These are phyloP conservation scores for Cochlearia excelsa DNA, from an alignment of 345 rosid genomes.

Conservation along the genomic window DNA sequence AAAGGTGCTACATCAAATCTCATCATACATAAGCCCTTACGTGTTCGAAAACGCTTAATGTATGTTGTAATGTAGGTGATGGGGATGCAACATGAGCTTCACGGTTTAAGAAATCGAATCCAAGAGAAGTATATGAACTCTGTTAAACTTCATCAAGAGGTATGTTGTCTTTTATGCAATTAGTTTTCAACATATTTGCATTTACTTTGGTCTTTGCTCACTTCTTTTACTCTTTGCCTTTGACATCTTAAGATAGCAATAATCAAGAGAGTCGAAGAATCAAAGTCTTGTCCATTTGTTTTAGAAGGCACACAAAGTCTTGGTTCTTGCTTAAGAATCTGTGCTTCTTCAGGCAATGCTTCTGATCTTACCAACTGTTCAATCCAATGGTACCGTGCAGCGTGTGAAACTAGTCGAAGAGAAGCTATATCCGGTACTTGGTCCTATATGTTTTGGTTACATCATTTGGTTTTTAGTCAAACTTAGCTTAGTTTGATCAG, in stretches of 20 bases:
- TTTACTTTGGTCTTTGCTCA: slow-evolving; percentile 1
- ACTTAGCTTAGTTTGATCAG: slow-evolving; percentile 15
- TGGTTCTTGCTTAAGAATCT: slow-evolving; percentile 63
- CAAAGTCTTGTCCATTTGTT: slow-evolving; percentile 51
- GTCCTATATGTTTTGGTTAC: slow-evolving; percentile 4
- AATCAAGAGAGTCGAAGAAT: slow-evolving; percentile 71
- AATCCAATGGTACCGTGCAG: slow-evolving; percentile 84
- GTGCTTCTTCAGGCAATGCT: slow-evolving; percentile 43
- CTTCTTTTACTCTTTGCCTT: slow-evolving; percentile 25
- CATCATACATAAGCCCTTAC: not conserved
- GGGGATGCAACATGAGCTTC: slow-evolving; percentile 91
- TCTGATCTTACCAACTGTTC: slow-evolving; percentile 63
- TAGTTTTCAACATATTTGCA: not conserved
- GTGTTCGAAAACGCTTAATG: not conserved
- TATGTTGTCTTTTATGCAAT: slow-evolving; percentile 21
- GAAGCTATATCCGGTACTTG: slow-evolving; percentile 71
- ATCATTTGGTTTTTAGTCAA: slow-evolving; percentile 5
- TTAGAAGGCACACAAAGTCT: slow-evolving; percentile 75
- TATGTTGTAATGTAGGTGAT: slow-evolving; percentile 52
- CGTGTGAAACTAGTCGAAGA: slow-evolving; percentile 62
- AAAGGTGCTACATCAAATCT: slow-evolving; percentile 49
- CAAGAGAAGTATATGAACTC: slow-evolving; percentile 78
- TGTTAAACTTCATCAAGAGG: slow-evolving; percentile 80
- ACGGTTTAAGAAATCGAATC: slow-evolving; percentile 69
- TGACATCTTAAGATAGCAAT: slow-evolving; percentile 58